phyloP scores from a whole-genome alignment of 306 rosid genomes.

The Dryas alaskensis region DNA sequence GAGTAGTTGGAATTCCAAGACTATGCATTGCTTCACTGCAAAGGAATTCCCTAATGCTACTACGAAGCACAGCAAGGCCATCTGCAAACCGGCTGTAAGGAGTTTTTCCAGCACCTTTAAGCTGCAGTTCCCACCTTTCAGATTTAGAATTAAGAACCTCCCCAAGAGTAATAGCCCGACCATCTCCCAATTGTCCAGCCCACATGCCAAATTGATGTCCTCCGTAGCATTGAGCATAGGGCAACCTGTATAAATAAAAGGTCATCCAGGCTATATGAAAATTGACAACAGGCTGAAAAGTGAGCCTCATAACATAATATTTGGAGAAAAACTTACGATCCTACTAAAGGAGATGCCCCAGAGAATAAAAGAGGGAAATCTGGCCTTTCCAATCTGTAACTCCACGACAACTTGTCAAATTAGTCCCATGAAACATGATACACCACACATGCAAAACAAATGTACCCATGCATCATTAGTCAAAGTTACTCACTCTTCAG shows the following conservation, averaged over 20 bases:
- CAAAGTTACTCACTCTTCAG: constrained; percentile 58
- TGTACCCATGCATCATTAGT: background rate
- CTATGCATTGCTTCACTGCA: constrained; percentile 98
- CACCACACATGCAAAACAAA: background rate
- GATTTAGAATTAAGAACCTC: constrained; percentile 77
- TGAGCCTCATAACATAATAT: constrained; percentile 16
- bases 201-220: constrained; percentile 99
- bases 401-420: constrained; percentile 30
- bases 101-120: constrained; percentile 98
- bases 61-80: constrained; percentile 97
- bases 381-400: constrained; percentile 81
- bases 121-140: constrained; percentile 95
- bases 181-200: constrained; percentile 99
- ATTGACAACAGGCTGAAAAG: constrained; percentile 5
- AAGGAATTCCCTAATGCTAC: constrained; percentile 94
- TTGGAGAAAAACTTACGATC: constrained; percentile 62
- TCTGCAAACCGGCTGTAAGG: constrained; percentile 97
- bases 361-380: constrained; percentile 80
- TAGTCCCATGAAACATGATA: constrained; percentile 23
- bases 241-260: constrained; percentile 49
- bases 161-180: constrained; percentile 92
- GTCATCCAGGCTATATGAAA: constrained; percentile 19
- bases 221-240: constrained; percentile 97
- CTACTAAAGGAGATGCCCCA: constrained; percentile 75
- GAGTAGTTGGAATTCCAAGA: constrained; percentile 95